phyloP scores from a whole-genome alignment of 2,329 filamentous ascomycete species.

The Fusarium sp. region DNA sequence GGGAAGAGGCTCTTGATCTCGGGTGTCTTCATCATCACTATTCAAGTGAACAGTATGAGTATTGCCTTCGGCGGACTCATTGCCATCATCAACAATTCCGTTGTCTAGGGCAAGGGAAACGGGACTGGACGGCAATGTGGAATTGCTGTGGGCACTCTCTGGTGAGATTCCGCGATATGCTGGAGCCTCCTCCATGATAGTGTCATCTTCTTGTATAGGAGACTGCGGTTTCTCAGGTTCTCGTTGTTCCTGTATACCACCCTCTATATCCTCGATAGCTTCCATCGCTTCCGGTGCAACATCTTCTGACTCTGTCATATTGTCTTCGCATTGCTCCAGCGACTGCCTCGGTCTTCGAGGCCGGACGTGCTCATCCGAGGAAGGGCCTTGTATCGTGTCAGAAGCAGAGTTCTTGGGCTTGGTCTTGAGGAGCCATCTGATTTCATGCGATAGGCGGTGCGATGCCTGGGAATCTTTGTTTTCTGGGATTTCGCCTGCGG shows the following conservation, averaged over 20 bases:
- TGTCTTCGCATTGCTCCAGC: background rate
- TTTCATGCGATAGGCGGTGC: slow-evolving; percentile 8
- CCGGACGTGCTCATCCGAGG: background rate
- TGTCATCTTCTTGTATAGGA: background rate
- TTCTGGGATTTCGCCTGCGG: background rate
- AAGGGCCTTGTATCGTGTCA: background rate
- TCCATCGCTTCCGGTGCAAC: background rate
- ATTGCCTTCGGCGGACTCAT: background rate
- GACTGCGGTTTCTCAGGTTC: background rate
- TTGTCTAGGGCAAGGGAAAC: background rate
- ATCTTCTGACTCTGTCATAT: background rate
- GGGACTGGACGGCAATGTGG: background rate
- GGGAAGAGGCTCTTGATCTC: background rate
- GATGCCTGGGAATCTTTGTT: background rate
- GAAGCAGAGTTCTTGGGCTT: slow-evolving; percentile 1
- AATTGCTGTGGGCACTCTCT: background rate
- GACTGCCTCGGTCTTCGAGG: slow-evolving; percentile 1
- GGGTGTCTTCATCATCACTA: background rate
- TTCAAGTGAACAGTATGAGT: background rate
- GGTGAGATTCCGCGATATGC: background rate
- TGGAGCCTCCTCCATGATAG: background rate
- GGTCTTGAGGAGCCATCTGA: slow-evolving; percentile 35
- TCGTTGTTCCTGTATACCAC: background rate
- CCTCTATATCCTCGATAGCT: background rate
- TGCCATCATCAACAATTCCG: background rate